A percentile compares a stretch with the other conserved stretches of the same genome.
Conservation (phyloP, 208 protist genomes). For the Crithidia sp. region DNA sequence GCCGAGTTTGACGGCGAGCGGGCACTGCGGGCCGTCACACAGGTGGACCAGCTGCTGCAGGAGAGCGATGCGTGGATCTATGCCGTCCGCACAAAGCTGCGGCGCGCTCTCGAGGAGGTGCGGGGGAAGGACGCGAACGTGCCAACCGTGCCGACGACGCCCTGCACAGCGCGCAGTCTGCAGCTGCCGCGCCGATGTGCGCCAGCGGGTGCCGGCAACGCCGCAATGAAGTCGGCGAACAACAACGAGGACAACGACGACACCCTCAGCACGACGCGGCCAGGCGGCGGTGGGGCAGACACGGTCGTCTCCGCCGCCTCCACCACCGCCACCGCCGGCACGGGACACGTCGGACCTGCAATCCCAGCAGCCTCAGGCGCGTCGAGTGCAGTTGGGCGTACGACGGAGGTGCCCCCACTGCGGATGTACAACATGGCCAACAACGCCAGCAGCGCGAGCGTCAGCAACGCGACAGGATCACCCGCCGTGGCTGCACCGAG, state of each 20-base stretch:
- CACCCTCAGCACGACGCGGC: constrained; percentile 1
- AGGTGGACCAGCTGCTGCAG: constrained; percentile 42
- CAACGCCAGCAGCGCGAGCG: neutral
- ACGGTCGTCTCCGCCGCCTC: neutral
- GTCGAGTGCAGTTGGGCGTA: neutral
- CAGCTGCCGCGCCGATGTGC: constrained; percentile 13
- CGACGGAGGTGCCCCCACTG: constrained; percentile 31
- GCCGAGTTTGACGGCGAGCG: constrained; percentile 79
- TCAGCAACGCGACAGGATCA: neutral
- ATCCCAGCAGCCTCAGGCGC: neutral
- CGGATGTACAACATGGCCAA: constrained; percentile 12
- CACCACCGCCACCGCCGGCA: constrained; percentile 1
- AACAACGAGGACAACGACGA: constrained; percentile 10
- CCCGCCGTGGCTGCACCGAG: neutral
- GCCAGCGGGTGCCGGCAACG: neutral
- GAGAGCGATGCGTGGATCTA: constrained; percentile 69
- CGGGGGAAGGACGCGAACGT: constrained; percentile 15
- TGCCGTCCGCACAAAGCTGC: constrained; percentile 35
- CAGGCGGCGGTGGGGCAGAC: constrained; percentile 1
- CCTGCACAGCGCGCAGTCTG: constrained; percentile 5
- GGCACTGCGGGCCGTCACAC: constrained; percentile 53
- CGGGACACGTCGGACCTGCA: neutral
- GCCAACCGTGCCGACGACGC: constrained; percentile 5
- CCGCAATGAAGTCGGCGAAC: neutral
- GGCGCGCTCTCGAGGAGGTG: constrained; percentile 23